Base-by-base conservation (phyloP, 352 stramenopile genomes). In the Pythium phragmitis region DNA sequence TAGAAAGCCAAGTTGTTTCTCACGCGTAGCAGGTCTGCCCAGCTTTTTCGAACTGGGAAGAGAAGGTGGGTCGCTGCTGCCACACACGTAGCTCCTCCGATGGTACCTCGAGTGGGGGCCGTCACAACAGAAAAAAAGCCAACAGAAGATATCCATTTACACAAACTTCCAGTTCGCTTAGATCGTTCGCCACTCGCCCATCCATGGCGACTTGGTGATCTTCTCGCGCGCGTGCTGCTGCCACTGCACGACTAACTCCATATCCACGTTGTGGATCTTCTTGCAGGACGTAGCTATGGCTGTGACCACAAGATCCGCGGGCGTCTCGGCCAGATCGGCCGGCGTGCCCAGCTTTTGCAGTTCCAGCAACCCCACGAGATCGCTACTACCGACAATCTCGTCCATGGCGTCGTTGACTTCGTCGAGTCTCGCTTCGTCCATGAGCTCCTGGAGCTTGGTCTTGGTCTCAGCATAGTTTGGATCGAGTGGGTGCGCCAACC, bases 341-440 rank as follows among this genome's bases (percentile, higher is more conserved):
- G 85, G 87, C 7, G 87, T 96, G 0, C 83, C 87, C 6, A 96
- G 73, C 72, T 96, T 96, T 57, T 88, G 72, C 19, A 86, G 60
- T 67, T 94, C 84, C 46, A 96, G 61, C 19, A 60, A 46, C 26
- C 75, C 69, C n/a, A 92, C 57, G 6, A 91, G 36, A 3, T 77
- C 64, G 16, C 42, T 17, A 7, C 89, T 73, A 5, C 77, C 76
- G 12, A 91, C 66, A 46, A 94, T 78, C 56, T 96, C 80, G 42
- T 55, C 45, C 74, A 96, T 92, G 49, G 77, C 70, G 56, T 94
- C 85, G 60, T 96, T 91, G 23, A 96, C 67, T 67, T 93, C 80
- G 52, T 94, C 79, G 49, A 91, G 69, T 37, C 85, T 78, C 7
- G 84, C 85, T 73, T 91, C 70, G 46, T 93, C 74, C 36, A 95